Evolutionary conservation across 768 basidiomycete genomes (phyloP).

Genomic region (Podaxis sp.): DNA sequence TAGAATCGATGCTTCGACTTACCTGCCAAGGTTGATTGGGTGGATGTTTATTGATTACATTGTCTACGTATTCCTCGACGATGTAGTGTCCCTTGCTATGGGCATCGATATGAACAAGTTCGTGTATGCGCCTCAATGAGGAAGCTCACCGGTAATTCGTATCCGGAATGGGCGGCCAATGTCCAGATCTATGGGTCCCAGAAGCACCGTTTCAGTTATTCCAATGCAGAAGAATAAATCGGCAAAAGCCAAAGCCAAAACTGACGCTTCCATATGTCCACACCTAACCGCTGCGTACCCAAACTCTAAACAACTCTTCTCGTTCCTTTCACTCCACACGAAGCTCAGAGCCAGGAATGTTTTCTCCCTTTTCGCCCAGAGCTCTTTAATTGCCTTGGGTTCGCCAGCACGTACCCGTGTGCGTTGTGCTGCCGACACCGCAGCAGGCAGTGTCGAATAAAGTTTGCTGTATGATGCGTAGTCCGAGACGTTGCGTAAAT

Average conservation of each 20-base stretch:
- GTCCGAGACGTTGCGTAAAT: conserved; percentile 66
- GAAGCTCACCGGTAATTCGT: conserved; percentile 65
- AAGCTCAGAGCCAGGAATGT: conserved; percentile 75
- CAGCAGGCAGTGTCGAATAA: conserved; percentile 66
- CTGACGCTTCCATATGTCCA: conserved; percentile 65
- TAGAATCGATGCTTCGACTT: conserved; percentile 21
- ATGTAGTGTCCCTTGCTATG: conserved; percentile 70
- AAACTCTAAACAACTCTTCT: conserved; percentile 68
- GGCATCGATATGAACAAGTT: conserved; percentile 13
- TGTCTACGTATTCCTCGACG: conserved; percentile 65
- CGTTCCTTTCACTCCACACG: conserved; percentile 71
- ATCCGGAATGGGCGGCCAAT: conserved; percentile 77
- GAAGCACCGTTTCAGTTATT: conserved; percentile 5
- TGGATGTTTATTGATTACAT: conserved; percentile 54
- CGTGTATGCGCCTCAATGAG: neutral
- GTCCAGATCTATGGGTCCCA: conserved; percentile 41
- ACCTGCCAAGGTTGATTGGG: conserved; percentile 75
- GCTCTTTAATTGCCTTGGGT: conserved; percentile 52
- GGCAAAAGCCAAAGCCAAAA: conserved; percentile 17
- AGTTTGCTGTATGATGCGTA: conserved; percentile 66
- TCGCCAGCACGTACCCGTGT: conserved; percentile 63
- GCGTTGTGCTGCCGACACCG: conserved; percentile 60
- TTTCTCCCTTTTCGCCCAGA: conserved; percentile 70
- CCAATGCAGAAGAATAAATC: conserved; percentile 3
- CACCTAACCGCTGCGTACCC: conserved; percentile 80